Evolutionary conservation across 2,329 filamentous ascomycete genomes (phyloP).

Genomic region (Fusarium keratoplasticum): DNA sequence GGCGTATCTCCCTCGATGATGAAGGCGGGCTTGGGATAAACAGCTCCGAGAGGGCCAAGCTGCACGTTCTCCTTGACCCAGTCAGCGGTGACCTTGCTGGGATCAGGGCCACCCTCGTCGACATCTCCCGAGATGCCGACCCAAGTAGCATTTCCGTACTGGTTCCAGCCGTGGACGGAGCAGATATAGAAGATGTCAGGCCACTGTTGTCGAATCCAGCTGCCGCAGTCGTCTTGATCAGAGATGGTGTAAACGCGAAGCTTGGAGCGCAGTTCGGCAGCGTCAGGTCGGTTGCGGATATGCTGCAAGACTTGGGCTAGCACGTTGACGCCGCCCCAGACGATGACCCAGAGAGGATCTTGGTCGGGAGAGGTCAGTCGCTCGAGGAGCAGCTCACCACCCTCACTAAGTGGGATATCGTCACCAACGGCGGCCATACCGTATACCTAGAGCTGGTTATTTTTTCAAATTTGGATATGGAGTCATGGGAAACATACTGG

Average conservation of each 20-base stretch:
- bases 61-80: constrained; percentile 67
- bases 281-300: constrained; percentile 45
- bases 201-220: constrained; percentile 64
- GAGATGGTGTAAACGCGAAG: constrained; percentile 67
- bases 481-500: constrained; percentile 5
- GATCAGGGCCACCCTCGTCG: constrained; percentile 52
- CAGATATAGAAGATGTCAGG: constrained; percentile 67
- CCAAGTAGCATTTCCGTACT: constrained; percentile 66
- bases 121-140: constrained; percentile 61
- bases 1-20: constrained; percentile 66
- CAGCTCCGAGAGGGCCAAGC: constrained; percentile 55
- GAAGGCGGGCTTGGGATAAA: constrained; percentile 59
- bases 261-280: constrained; percentile 52
- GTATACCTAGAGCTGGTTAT: constrained; percentile 27
- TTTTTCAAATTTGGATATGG: not conserved
- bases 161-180: constrained; percentile 66
- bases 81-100: constrained; percentile 56
- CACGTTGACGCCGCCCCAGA: constrained; percentile 65
- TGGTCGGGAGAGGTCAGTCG: constrained; percentile 29
- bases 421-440: constrained; percentile 37
- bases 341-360: constrained; percentile 62
- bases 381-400: constrained; percentile 56
- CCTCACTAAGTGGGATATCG: constrained; percentile 45
- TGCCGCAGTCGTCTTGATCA: constrained; percentile 68
- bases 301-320: constrained; percentile 58